Evolutionary conservation across 352 stramenopile species (phyloP), one percentile per base, ranked within the genome.

Genomic region (Pythium myriotylum): DNA sequence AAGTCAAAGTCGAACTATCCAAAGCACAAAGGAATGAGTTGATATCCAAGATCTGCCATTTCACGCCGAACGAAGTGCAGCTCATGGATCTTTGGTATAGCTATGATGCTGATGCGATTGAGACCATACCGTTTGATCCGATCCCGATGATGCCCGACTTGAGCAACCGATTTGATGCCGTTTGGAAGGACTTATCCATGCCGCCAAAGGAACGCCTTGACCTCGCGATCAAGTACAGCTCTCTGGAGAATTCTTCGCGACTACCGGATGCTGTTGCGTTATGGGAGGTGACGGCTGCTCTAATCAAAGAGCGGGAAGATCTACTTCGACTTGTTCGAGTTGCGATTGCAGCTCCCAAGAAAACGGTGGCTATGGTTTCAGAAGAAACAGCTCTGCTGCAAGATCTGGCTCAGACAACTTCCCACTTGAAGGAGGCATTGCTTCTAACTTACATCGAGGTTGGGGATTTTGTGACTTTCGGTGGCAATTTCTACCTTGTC

Each of bases 211-310:
- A 87, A 26, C 68, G 84, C 12, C 68, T 92, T 22, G 81, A 92
- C 60, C 47, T 92, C 20, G 79, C 81, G 4, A 76, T 91, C 74
- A 92, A 92, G 72, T 92, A 91, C 68, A 84, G 79, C 24, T 77
- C 80, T 3, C 58, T 88, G 4, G 72, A 76, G 1, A 73, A 85
- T 41, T 79, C 77, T 24, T 70, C 80, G 14, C 72, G 74, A 1
- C 65, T 92, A 1, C 64, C 81, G 0, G 81, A 92, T 51, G 79
- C 79, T 6, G 79, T 92, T 5, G 48, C 61, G 39, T 70, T 91
- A 19, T 92, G 84, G 84, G 84, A 91, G 47, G 68, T 81, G 2
- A 49, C 67, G 4, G 66, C 74, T 0, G 62, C 69, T 9, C 64
- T 89, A 42, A 76, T 92, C 53, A 70, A 59, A 10, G 81, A 90